These are phyloP conservation scores for Margaritispora aquatica DNA, from an alignment of 495 filamentous ascomycete species.

Conservation along the genomic window DNA sequence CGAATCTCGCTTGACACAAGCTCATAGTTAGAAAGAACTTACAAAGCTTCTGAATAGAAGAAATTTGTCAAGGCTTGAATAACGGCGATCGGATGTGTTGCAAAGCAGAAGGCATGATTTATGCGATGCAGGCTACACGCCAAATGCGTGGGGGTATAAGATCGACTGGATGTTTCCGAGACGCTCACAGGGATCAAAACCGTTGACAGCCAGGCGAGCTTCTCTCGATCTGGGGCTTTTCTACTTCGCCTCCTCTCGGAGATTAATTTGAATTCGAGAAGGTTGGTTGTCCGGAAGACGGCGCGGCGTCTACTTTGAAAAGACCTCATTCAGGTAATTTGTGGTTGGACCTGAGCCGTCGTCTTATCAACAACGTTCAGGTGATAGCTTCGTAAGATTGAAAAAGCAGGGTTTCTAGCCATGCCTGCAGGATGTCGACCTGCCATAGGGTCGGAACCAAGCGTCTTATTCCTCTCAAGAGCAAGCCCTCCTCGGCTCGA, in stretches of 20 bases:
- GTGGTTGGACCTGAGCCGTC: neutral
- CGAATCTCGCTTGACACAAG: too few species aligned
- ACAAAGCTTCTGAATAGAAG: neutral
- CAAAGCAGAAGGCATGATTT: constrained; percentile 6
- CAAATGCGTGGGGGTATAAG: constrained; percentile 7
- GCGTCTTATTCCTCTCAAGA: neutral
- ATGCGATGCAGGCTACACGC: constrained; percentile 13
- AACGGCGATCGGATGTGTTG: neutral
- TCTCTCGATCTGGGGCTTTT: neutral
- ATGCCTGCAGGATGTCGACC: neutral
- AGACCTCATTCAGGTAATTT: neutral
- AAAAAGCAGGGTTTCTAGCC: neutral
- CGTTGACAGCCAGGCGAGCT: neutral
- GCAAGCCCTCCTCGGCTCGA: neutral
- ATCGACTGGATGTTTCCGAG: constrained; percentile 8
- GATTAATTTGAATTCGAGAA: constrained; percentile 13
- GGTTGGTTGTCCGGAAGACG: constrained; percentile 3
- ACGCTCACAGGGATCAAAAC: neutral
- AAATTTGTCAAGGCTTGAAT: neutral
- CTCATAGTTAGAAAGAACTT: neutral
- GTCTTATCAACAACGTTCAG: neutral
- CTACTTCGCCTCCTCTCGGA: constrained; percentile 16
- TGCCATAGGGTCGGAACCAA: neutral
- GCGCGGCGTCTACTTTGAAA: constrained; percentile 9
- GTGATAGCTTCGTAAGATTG: neutral